Conservation (phyloP, 768 basidiomycete species). For the Serpula lacrymans region DNA sequence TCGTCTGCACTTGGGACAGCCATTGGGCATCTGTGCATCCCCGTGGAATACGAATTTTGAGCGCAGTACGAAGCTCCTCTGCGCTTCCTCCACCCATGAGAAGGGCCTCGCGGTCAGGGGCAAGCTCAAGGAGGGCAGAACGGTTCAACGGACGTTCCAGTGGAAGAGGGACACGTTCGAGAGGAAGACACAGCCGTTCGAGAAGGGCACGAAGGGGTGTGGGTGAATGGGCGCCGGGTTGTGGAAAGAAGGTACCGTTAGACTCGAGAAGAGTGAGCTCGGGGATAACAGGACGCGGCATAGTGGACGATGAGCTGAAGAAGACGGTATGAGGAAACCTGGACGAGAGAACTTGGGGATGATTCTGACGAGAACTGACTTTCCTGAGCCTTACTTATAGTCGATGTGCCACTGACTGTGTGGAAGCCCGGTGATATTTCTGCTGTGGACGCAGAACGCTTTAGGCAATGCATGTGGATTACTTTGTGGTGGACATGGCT, state of each 20-base stretch:
- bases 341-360: no score
- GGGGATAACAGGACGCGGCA: no score
- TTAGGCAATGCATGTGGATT: no score
- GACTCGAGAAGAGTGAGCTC: neutral
- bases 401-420: no score
- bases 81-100: conserved; percentile 21
- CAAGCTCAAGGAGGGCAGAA: conserved; percentile 24
- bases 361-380: no score
- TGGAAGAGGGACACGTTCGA: conserved; percentile 11
- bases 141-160: conserved; percentile 28
- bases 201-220: conserved; percentile 1
- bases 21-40: conserved; percentile 27
- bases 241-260: neutral
- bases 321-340: no score
- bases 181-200: conserved; percentile 9
- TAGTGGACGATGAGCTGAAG: no score
- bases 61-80: conserved; percentile 26
- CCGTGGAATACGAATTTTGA: conserved; percentile 26
- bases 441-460: no score
- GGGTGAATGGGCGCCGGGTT: neutral
- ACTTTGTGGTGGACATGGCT: no score
- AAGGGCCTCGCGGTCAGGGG: conserved; percentile 34
- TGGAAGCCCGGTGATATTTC: no score
- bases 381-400: no score
- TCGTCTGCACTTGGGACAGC: conserved; percentile 25